phyloP scores from a whole-genome alignment of 192 early-diverging fungal genomes.

The Entomortierella lignicola region DNA sequence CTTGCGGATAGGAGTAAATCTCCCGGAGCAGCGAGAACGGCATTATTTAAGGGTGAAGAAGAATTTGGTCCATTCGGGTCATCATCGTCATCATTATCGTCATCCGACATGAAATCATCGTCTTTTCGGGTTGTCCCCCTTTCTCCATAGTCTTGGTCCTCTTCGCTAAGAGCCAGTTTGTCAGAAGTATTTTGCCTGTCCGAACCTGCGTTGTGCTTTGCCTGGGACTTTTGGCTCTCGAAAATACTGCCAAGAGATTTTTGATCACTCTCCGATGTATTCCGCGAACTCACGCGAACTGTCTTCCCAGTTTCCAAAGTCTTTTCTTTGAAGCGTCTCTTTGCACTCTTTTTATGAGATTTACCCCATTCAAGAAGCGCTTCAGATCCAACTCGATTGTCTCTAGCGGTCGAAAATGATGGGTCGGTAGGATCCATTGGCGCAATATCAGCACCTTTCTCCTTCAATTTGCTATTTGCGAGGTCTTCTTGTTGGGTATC shows the following conservation, averaged over 20 bases:
- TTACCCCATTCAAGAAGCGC: constrained; percentile 41
- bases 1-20: constrained; percentile 73
- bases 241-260: constrained; percentile 14
- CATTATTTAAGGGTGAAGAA: no score
- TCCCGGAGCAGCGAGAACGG: constrained; percentile 73
- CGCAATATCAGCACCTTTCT: not conserved
- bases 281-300: constrained; percentile 3
- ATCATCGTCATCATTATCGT: not conserved
- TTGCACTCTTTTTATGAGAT: constrained; percentile 13
- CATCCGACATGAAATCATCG: not conserved
- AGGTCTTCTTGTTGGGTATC: constrained; percentile 25
- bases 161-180: no score
- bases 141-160: not conserved
- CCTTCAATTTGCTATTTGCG: not conserved
- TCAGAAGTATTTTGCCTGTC: no score
- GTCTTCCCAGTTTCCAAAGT: constrained; percentile 17
- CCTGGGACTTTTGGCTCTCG: not conserved
- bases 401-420: constrained; percentile 33
- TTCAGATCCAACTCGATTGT: constrained; percentile 1
- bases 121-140: not conserved
- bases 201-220: not conserved
- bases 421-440: constrained; percentile 23
- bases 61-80: not conserved
- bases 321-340: constrained; percentile 19
- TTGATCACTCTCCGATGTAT: constrained; percentile 11